Evolutionary conservation across 2,329 filamentous ascomycete species (phyloP).

Genomic region (Microsporum canis): DNA sequence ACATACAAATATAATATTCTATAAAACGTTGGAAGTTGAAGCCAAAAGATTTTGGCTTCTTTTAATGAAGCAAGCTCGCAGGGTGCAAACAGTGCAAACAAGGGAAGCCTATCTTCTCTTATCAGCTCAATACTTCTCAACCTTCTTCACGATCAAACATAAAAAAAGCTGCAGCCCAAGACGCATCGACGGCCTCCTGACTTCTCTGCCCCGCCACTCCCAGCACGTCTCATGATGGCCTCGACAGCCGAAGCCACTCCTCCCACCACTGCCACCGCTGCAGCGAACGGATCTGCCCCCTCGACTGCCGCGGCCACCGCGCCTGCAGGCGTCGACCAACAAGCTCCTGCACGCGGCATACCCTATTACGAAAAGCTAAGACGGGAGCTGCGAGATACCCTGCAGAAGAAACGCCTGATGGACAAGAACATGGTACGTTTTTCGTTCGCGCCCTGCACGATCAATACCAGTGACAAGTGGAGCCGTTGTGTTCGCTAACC

Average conservation of each 20-base stretch:
- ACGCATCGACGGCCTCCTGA: not conserved
- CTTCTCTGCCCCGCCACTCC: not conserved
- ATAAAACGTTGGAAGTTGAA: not conserved
- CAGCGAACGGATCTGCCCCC: slow-evolving; percentile 1
- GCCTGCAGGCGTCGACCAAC: slow-evolving; percentile 5
- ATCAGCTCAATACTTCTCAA: not conserved
- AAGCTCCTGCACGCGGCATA: slow-evolving; percentile 31
- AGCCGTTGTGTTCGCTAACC: not conserved
- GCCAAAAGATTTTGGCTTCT: not conserved
- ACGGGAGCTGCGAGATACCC: slow-evolving; percentile 53
- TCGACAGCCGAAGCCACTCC: not conserved
- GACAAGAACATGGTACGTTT: slow-evolving; percentile 48
- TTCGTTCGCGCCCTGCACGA: not conserved
- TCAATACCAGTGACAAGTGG: not conserved
- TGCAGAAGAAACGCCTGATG: slow-evolving; percentile 54
- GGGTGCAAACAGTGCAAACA: slow-evolving; percentile 30
- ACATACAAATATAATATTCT: no score
- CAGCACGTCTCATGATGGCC: not conserved
- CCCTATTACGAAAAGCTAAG: slow-evolving; percentile 66
- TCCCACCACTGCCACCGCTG: slow-evolving; percentile 14
- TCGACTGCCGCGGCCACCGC: slow-evolving; percentile 1
- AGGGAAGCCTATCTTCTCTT: not conserved
- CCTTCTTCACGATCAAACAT: not conserved
- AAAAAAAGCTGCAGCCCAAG: not conserved
- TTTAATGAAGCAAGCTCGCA: not conserved